Evolutionary conservation across 305 asterid species (phyloP), one percentile per base, ranked within the genome.

Genomic region (Plantago rigida): DNA sequence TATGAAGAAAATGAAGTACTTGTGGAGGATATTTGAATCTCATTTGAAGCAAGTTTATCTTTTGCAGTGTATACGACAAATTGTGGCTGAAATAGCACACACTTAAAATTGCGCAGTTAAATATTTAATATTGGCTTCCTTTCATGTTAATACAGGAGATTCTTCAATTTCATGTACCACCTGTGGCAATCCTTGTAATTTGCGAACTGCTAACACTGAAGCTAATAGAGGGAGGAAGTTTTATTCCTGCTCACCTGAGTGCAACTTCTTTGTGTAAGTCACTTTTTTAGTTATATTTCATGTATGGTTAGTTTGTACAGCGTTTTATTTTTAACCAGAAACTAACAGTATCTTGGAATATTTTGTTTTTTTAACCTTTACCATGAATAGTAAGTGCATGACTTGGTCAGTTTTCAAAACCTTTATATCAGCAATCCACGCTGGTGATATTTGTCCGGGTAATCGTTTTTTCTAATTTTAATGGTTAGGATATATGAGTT

Each of bases 211-310:
- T 68, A 86, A 83, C 68, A 88, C 98, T 64, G 67, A 81, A 11
- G 87, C 77, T 57, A 92, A 92, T 70, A 81, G 94, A 77, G 98
- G 98, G 70, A 86, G 95, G 71, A 86, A 86, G 79, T 92, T 92
- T 77, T 92, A 77, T 75, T 88, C 98, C 57, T 92, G 98, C 68
- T 87, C 73, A 70, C 71, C 81, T 46, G 86, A 78, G 56, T 91
- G 98, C 87, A 79, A 84, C 82, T 88, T 88, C 75, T 91, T 88
- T 63, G 86, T 81, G 98, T 91, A 86, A 8, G 98, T 77, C 60
- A 56, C 15, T 63, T 71, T 66, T 60, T 69, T 36, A 36, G 44
- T 36, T 36, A 36, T 36, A 17, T 59, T 47, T 51, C 45, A 52
- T 70, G 9, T 42, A 59, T 15, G 39, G 17, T 48, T 64, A 51